Evolutionary conservation across 495 filamentous ascomycete genomes (phyloP), one percentile per base, ranked within the genome.

Genomic region (Talaromyces proteolyticus): DNA sequence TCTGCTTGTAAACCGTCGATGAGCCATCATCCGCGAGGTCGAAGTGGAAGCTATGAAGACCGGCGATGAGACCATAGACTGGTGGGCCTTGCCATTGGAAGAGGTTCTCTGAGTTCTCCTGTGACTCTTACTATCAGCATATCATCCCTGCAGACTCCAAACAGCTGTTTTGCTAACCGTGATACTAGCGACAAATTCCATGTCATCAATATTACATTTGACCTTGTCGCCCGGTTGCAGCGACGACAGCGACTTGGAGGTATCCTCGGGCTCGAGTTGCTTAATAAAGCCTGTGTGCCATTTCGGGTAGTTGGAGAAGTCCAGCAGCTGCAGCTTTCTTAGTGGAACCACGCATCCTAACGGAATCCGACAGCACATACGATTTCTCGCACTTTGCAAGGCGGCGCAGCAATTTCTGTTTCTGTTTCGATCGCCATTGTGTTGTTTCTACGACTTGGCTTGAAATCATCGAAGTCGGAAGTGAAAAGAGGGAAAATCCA

Each of bases 21-120:
- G 57, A 19, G 4, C 61, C 61, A 18, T 57, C 59, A 36, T 64
- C 57, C 14, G 47, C 44, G 6, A 56, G 53, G 37, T 64, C 54
- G 10, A 64, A 54, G 26, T 48, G 55, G 39, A 64, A 64, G 26
- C 51, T 44, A 42, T 62, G 59, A 16, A 54, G 42, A 7, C 61
- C 59, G 18, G 61, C 47, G 29, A 64, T 46, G 14, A 59, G 61
- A 14, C 29, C 29, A 39, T 59, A 60, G 17, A 64, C 61, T 3
- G 61, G 59, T 14, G 61, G 61, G 8, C 61, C 61, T 24, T 64
- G 61, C 61, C 61, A 64, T 14, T 53, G 57, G 49, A 64, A 58
- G 19, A 60, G 39, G 20, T 18, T 50, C 38, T 64, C 59, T 3
- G 48, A 49, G 25, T 64, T 64, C 24, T 57, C 53, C 61, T 63